Evolutionary conservation across 345 rosid species (phyloP).

Genomic region (Brassica nigra): DNA sequence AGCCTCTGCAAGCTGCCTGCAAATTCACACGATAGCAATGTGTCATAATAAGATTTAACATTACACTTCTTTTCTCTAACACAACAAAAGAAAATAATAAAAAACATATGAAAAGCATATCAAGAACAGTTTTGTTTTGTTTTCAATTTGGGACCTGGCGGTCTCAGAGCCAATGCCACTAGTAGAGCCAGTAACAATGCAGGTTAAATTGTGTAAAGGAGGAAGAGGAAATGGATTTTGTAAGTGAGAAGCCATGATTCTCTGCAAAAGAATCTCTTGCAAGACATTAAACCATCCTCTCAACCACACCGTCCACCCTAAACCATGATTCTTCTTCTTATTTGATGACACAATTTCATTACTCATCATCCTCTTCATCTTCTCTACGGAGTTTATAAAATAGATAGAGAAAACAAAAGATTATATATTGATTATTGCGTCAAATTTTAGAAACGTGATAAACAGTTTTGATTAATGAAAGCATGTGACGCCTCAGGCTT

Average conservation of each 20-base stretch:
- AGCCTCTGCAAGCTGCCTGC: constrained; percentile 60
- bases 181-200: constrained; percentile 86
- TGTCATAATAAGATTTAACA: no score
- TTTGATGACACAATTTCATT: background rate
- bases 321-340: constrained; percentile 47
- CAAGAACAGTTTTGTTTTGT: background rate
- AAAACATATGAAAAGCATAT: background rate
- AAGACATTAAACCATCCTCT: constrained; percentile 68
- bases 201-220: constrained; percentile 63
- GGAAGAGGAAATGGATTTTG: constrained; percentile 74
- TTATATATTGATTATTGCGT: background rate
- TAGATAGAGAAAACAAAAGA: background rate
- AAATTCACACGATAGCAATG: background rate
- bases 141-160: constrained; percentile 51
- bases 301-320: constrained; percentile 86
- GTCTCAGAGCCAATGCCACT: constrained; percentile 91
- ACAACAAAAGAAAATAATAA: background rate
- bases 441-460: background rate
- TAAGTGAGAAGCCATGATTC: constrained; percentile 73
- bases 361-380: constrained; percentile 7
- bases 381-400: constrained; percentile 9
- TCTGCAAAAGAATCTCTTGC: constrained; percentile 70
- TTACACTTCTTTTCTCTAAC: background rate
- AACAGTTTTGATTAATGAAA: background rate
- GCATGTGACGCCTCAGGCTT: background rate